Conservation (phyloP, 345 rosid species). For the Murraya koenigii region DNA sequence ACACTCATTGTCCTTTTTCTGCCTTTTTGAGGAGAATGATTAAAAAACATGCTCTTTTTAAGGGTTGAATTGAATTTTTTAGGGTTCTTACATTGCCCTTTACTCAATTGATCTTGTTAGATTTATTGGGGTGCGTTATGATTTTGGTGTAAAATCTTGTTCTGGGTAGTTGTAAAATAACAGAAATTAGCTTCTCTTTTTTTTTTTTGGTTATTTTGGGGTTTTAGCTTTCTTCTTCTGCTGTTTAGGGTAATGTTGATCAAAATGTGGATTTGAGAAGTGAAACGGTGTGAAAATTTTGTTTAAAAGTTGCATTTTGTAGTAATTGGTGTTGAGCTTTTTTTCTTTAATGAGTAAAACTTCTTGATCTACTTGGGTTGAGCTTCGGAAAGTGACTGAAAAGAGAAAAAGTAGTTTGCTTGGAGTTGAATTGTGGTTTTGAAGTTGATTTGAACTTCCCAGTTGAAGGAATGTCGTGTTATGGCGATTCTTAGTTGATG, state of each 20-base stretch:
- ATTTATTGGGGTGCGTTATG: not conserved
- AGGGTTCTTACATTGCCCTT: not conserved
- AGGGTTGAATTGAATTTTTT: not conserved
- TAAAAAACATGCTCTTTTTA: not conserved
- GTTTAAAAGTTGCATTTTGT: not conserved
- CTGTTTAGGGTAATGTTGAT: not conserved
- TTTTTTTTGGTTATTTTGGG: not conserved
- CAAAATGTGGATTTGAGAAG: not conserved
- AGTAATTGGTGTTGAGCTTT: too few species aligned
- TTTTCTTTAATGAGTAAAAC: not conserved
- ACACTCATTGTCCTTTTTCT: not conserved
- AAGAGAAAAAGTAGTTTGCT: not conserved
- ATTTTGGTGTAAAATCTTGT: slow-evolving; percentile 4
- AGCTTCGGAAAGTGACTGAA: not conserved
- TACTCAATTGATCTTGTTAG: not conserved
- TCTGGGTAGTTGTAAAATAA: slow-evolving; percentile 1
- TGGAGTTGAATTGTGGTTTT: slow-evolving; percentile 6
- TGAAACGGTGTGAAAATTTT: not conserved
- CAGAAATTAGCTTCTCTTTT: not conserved
- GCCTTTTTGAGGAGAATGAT: not conserved
- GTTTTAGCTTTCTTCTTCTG: not conserved
- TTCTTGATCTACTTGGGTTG: slow-evolving; percentile 21
- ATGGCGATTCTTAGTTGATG: slow-evolving; percentile 11
- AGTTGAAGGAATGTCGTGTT: not conserved
- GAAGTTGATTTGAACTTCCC: slow-evolving; percentile 7